A percentile compares a stretch with the other conserved stretches of the same genome.
Conservation (phyloP, 2,329 filamentous ascomycete species). For the Colletotrichum zoysiae region DNA sequence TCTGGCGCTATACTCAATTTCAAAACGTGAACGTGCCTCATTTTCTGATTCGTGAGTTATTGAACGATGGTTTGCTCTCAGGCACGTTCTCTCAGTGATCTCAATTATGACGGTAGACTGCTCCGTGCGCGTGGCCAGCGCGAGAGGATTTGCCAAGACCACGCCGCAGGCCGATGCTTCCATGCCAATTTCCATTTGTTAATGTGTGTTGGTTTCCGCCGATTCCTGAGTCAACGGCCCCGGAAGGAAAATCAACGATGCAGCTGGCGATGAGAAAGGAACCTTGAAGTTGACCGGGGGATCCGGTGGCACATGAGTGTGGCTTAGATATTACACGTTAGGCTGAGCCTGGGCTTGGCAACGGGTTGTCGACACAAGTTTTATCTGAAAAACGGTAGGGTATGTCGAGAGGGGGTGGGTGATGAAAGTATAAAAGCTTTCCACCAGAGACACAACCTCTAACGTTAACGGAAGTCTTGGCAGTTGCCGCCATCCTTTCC, state of each 20-base stretch:
- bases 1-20: background rate
- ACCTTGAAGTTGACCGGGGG: slow-evolving; percentile 15
- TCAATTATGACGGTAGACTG: slow-evolving; percentile 7
- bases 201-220: slow-evolving; percentile 1
- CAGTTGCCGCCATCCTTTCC: slow-evolving; percentile 16
- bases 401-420: background rate
- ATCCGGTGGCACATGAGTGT: slow-evolving; percentile 26
- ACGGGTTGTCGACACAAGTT: slow-evolving; percentile 9
- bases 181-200: background rate
- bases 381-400: background rate
- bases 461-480: slow-evolving; percentile 23
- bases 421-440: slow-evolving; percentile 21
- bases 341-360: slow-evolving; percentile 32
- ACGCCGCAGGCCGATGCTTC: slow-evolving; percentile 20
- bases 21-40: slow-evolving; percentile 15
- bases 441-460: slow-evolving; percentile 32
- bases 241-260: background rate
- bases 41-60: slow-evolving; percentile 24
- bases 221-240: slow-evolving; percentile 10
- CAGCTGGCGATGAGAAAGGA: background rate
- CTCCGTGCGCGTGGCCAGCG: slow-evolving; percentile 15
- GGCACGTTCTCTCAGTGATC: slow-evolving; percentile 20
- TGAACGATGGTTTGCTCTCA: slow-evolving; percentile 3
- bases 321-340: slow-evolving; percentile 29
- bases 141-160: slow-evolving; percentile 11